These are phyloP conservation scores for Astragalus glycyphyllos DNA, from an alignment of 306 rosid species.

Conservation along the genomic window DNA sequence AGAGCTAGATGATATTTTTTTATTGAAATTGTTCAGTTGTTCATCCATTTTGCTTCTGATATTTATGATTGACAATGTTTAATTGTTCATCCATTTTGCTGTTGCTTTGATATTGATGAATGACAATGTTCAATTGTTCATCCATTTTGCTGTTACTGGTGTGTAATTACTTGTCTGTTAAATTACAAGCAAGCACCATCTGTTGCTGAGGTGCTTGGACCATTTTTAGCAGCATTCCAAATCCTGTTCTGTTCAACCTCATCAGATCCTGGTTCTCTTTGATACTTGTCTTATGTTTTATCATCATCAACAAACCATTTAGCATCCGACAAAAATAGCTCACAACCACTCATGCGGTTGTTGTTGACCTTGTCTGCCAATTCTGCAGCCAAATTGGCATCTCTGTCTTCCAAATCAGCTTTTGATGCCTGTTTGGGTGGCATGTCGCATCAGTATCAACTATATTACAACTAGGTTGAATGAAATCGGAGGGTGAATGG, in stretches of 20 bases:
- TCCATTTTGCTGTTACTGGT: slow-evolving; percentile 22
- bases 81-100: slow-evolving; percentile 7
- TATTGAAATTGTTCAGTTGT: background rate
- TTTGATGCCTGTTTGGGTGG: too few relatives aligned
- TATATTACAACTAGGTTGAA: too few relatives aligned
- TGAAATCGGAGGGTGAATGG: too few relatives aligned
- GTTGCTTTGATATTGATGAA: slow-evolving; percentile 11
- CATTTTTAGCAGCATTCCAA: slow-evolving; percentile 34
- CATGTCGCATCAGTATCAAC: too few relatives aligned
- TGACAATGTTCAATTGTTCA: slow-evolving; percentile 13
- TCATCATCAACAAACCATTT: slow-evolving; percentile 96
- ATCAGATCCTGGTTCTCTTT: slow-evolving; percentile 73
- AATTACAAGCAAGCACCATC: slow-evolving; percentile 36
- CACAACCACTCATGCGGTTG: slow-evolving; percentile 89
- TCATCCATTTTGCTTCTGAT: slow-evolving; percentile 23
- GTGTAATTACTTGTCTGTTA: background rate
- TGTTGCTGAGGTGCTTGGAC: slow-evolving; percentile 59
- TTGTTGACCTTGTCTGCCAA: slow-evolving; percentile 95
- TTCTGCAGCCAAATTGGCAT: slow-evolving; percentile 83
- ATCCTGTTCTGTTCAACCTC: too few relatives aligned
- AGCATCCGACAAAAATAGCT: slow-evolving; percentile 89
- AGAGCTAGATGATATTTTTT: background rate
- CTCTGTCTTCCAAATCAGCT: slow-evolving; percentile 61
- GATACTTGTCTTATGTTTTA: slow-evolving; percentile 86
- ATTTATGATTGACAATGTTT: background rate